Evolutionary conservation across 176 grass and related monocot species (phyloP).

Genomic region (sorghum (Sorghum bicolor)): DNA sequence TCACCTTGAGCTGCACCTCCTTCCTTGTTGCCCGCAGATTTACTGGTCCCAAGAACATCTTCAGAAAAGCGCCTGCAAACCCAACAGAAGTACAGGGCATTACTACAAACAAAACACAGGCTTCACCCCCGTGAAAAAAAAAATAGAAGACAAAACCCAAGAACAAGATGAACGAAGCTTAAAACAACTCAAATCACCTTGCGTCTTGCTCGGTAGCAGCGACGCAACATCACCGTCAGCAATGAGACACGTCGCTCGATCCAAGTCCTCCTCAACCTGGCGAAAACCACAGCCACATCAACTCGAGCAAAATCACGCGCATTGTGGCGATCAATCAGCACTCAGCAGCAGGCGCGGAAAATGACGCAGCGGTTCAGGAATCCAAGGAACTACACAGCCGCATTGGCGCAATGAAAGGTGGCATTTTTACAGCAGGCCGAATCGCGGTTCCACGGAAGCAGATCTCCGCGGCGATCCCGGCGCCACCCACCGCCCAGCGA

Average conservation of each 20-base stretch:
- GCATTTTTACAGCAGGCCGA: constrained; percentile 7
- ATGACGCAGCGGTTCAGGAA: not conserved
- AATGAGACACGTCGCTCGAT: constrained; percentile 67
- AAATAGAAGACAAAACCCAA: not conserved
- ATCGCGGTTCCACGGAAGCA: constrained; percentile 2
- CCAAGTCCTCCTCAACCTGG: constrained; percentile 90
- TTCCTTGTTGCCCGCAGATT: constrained; percentile 86
- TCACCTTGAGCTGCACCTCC: constrained; percentile 97
- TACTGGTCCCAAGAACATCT: constrained; percentile 84
- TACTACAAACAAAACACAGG: not conserved
- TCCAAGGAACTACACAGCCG: not conserved
- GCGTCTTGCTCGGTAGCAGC: constrained; percentile 61
- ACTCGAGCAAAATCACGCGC: not conserved
- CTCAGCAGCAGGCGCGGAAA: not conserved
- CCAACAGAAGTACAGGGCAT: not conserved
- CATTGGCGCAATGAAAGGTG: not conserved
- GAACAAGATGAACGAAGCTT: not conserved
- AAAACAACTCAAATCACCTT: constrained; percentile 49
- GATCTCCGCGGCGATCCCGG: constrained; percentile 49
- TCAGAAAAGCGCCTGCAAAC: constrained; percentile 63
- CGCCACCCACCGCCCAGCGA: not conserved
- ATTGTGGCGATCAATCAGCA: constrained; percentile 10
- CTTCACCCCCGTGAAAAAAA: not conserved
- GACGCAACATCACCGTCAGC: constrained; percentile 65
- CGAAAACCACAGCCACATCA: constrained; percentile 22